Evolutionary conservation across 208 protist genomes (phyloP).

Genomic region (Acanthamoeba rhysodes): DNA sequence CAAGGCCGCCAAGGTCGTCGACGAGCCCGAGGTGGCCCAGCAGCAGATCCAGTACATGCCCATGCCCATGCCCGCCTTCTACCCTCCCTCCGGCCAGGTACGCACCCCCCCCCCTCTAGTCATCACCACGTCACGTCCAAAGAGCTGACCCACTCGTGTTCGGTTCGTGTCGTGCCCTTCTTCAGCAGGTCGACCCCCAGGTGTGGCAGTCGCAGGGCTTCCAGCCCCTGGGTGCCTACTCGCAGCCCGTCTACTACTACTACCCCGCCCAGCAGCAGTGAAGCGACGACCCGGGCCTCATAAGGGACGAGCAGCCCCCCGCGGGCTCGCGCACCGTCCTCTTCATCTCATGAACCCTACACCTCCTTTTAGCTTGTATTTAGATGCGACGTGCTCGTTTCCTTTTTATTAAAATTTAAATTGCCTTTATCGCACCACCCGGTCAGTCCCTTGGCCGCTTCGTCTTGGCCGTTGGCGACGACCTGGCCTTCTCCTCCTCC

Average conservation of each 20-base stretch:
- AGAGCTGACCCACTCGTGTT: neutral
- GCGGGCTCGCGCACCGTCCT: neutral
- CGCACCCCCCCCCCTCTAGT: neutral
- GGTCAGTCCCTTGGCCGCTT: neutral
- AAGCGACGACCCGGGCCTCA: neutral
- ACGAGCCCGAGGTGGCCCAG: neutral
- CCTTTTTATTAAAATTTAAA: neutral
- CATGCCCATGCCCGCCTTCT: conserved; percentile 25
- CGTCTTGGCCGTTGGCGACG: neutral
- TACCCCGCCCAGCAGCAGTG: conserved; percentile 30
- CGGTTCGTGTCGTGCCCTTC: neutral
- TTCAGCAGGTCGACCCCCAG: conserved; percentile 8
- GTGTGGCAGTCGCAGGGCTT: conserved; percentile 41
- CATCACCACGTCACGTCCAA: neutral
- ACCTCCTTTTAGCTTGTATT: conserved; percentile 34
- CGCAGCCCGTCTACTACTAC: conserved; percentile 62
- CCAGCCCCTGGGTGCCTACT: conserved; percentile 64
- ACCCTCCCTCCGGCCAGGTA: neutral
- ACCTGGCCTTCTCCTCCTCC: neutral
- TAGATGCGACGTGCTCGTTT: neutral
- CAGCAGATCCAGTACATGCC: neutral
- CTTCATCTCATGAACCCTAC: neutral
- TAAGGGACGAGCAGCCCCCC: neutral
- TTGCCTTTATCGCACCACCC: neutral
- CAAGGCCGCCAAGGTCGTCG: neutral